These are phyloP conservation scores for Coemansia sp. DNA, from an alignment of 192 early-diverging fungal species.

Conservation along the genomic window DNA sequence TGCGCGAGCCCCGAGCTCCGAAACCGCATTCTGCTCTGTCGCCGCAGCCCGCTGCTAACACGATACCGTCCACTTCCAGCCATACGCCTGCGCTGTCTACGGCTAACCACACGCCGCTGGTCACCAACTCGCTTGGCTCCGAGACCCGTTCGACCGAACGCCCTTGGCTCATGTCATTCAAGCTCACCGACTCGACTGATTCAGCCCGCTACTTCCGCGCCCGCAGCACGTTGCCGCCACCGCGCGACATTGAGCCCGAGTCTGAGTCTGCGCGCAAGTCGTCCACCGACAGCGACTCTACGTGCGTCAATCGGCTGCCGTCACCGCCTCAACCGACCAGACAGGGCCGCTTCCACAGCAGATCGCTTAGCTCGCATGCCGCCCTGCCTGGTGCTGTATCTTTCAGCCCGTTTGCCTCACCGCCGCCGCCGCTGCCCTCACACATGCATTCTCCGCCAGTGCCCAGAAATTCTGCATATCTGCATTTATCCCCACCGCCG, in stretches of 20 bases:
- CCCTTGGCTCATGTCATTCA: conserved; percentile 49
- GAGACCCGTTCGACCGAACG: conserved; percentile 28
- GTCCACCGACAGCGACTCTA: conserved; percentile 42
- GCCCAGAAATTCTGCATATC: conserved; percentile 11
- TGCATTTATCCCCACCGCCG: conserved; percentile 20
- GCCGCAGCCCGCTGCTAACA: neutral
- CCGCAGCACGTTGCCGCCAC: neutral
- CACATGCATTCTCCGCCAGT: too few relatives aligned
- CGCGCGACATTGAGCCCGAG: neutral
- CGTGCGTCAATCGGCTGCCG: conserved; percentile 26
- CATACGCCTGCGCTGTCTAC: neutral
- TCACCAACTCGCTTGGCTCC: conserved; percentile 17
- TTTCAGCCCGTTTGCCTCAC: neutral
- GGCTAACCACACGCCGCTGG: neutral
- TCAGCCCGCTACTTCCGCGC: conserved; percentile 21
- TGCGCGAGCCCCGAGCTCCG: conserved; percentile 38
- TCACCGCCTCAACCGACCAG: conserved; percentile 1
- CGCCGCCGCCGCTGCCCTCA: conserved; percentile 19
- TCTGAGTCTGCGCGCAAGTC: conserved; percentile 28
- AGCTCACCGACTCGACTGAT: conserved; percentile 33
- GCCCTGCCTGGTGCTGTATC: neutral
- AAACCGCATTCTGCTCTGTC: conserved; percentile 18
- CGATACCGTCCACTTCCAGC: neutral
- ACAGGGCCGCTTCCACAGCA: conserved; percentile 6
- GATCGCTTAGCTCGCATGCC: conserved; percentile 23